Base-by-base conservation (phyloP, 768 basidiomycete genomes). In the Chiua virens region DNA sequence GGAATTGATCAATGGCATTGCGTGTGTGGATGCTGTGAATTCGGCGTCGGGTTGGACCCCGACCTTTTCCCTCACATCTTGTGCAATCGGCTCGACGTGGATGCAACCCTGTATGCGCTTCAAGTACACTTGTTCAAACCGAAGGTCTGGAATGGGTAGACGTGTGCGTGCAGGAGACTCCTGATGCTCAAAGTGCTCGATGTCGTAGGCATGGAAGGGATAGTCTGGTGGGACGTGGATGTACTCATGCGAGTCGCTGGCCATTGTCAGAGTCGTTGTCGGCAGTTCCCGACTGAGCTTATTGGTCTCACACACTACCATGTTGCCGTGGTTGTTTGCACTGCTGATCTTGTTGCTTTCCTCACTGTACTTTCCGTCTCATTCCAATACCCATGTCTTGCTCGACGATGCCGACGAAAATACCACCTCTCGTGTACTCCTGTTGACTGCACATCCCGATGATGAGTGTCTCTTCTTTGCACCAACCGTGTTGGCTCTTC, bases 401-500 rank as follows among this genome's bases (percentile, higher is more conserved):
- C 52, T 59, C 49, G 48, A 45, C 46, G 37, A 47, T 21, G 8
- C 32, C 37, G 17, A 17, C 18, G 35, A 50, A 22, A 14, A 40
- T 37, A 45, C 52, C 43, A 0, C 34, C 3, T 53, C 62, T 22
- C 55, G 63, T 22, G 64, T 89, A 30, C 73, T 93, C 34, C 67
- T 97, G 4, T 68, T 98, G 40, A 96, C 94, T 1, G 92, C 94
- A 23, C 94, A 98, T 65, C 94, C 94, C 3, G 94, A 97, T 64
- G 94, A 98, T 65, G 94, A 97, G 72, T 85, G 84, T 66, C 81
- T 95, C 78, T 98, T 98, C 77, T 98, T 98, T 66, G 84, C 85
- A 4, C 94, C 94, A 0, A 93, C 91, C 0, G 67, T 96, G 14
- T 71, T 86, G 28, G 75, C 79, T 3, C 74, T 94, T 28, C 56